phyloP scores from a whole-genome alignment of 306 rosid species.

The Pachyrhizus erosus region DNA sequence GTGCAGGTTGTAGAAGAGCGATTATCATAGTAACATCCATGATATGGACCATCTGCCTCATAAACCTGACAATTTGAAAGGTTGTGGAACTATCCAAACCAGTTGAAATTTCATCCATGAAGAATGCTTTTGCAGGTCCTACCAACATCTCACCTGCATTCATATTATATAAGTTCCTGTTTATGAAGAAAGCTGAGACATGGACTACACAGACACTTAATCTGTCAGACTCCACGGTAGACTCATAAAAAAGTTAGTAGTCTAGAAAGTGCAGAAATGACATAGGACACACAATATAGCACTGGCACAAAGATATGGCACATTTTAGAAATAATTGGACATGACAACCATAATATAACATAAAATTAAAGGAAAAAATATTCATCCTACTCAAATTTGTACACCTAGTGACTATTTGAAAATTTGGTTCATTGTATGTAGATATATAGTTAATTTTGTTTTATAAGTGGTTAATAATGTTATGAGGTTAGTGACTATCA shows the following conservation, averaged over 20 bases:
- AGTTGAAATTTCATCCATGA: slow-evolving; percentile 83
- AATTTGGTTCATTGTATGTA: too few species aligned
- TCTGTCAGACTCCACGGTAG: background rate
- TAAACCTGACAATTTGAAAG: slow-evolving; percentile 64
- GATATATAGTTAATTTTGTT: too few species aligned
- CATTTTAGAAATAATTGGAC: background rate
- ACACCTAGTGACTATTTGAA: too few species aligned
- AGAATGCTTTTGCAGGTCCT: slow-evolving; percentile 73
- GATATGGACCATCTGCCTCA: slow-evolving; percentile 76
- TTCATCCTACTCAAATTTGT: too few species aligned
- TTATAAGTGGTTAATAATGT: too few species aligned
- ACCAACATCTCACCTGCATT: slow-evolving; percentile 73
- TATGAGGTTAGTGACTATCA: too few species aligned
- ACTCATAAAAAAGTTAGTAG: background rate
- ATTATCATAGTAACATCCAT: slow-evolving; percentile 71
- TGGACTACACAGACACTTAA: background rate
- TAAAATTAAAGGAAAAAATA: background rate
- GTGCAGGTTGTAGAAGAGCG: slow-evolving; percentile 81
- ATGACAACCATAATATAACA: background rate
- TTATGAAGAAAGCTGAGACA: slow-evolving; percentile 1
- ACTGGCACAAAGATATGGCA: background rate
- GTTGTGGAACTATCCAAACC: slow-evolving; percentile 82
- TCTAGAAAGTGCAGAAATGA: background rate
- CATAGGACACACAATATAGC: background rate
- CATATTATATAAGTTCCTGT: background rate